Base-by-base conservation (phyloP, 140 eudicot genomes). In the Anethum foeniculum region DNA sequence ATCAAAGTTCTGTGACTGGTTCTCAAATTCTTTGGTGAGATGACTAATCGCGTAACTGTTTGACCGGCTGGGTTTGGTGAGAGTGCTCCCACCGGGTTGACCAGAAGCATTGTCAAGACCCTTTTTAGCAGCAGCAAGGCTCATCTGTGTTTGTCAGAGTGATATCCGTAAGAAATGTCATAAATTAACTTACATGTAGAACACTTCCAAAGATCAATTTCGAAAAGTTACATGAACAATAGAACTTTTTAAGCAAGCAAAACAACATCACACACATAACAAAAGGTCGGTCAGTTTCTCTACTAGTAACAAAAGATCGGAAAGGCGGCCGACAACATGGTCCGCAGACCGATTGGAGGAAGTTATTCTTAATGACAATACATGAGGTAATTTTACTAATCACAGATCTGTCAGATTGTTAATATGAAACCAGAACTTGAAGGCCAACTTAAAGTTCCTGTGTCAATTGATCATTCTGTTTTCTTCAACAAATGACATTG, bases 11-110 rank as follows among this genome's bases (percentile, higher is more conserved):
- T 83, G 91, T 75, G 81, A 90, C 78, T 88, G 87, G 74, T 83
- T 91, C 79, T 92, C 96, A 84, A 92, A 90, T 81, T 92, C 96
- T 69, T 87, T 90, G 21, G 67, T 47, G 76, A 89, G 84, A 71
- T 80, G 76, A 74, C 77, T 83, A 39, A 78, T 48, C 76, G 81
- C 84, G 80, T 25, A 77, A 74, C 32, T 89, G 49, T 47, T 76
- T 83, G 39, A 84, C 80, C 16, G 14, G 79, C 43, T 3, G 13
- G 25, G 36, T 62, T 9, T 58, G 10, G 65, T 1, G 27, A 21
- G 13, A 56, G 65, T n/a, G 69, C 69, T 62, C 69, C 69, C 18
- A 25, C 83, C 80, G 6, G 82, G 81, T 51, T 81, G 89, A 78
- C 28, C 78, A 27, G 82, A 13, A 49, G 80, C 47, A 23, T 58